These are phyloP conservation scores for Mycena galericulata DNA, from an alignment of 768 basidiomycete species.

Conservation along the genomic window DNA sequence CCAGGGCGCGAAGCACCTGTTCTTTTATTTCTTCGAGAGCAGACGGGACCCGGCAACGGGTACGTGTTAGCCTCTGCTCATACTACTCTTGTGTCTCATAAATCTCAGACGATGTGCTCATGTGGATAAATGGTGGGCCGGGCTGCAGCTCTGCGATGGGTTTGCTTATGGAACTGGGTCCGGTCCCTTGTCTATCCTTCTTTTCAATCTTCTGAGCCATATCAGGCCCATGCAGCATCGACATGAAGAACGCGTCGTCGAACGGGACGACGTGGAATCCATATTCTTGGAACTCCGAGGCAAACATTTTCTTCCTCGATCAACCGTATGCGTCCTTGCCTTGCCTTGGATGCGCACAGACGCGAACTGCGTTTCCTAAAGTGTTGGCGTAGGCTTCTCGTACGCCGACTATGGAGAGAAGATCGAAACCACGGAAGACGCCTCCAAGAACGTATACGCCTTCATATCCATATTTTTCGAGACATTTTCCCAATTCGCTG, in stretches of 20 bases:
- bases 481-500: conserved; percentile 78
- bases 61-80: conserved; percentile 33
- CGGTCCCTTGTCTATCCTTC: conserved; percentile 43
- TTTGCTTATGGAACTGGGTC: conserved; percentile 79
- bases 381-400: conserved; percentile 79
- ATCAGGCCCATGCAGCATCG: conserved; percentile 60
- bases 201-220: background rate
- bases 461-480: conserved; percentile 87
- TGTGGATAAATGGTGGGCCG: conserved; percentile 81
- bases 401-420: conserved; percentile 78
- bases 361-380: conserved; percentile 36
- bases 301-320: conserved; percentile 80
- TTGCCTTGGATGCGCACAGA: background rate
- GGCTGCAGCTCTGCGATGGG: conserved; percentile 68
- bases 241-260: conserved; percentile 63
- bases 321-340: conserved; percentile 58
- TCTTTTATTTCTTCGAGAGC: conserved; percentile 85
- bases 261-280: conserved; percentile 76
- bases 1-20: conserved; percentile 69
- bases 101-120: conserved; percentile 67
- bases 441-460: conserved; percentile 78
- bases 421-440: conserved; percentile 83
- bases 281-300: conserved; percentile 72
- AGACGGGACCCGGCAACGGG: conserved; percentile 67
- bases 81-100: background rate